phyloP scores from a whole-genome alignment of 495 filamentous ascomycete species.

The Cetradonia linearis region DNA sequence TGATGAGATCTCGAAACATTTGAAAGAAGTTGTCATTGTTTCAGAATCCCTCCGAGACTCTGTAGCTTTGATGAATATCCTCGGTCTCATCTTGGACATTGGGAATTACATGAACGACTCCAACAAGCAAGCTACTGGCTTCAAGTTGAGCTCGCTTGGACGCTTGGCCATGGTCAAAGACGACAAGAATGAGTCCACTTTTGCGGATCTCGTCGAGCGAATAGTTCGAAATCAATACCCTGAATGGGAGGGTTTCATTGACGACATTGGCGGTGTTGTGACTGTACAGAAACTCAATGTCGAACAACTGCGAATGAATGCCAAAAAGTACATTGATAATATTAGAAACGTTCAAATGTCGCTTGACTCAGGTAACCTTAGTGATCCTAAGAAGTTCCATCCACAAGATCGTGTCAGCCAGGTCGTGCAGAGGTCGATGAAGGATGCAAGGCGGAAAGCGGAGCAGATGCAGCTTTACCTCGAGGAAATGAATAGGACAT shows the following conservation, averaged over 20 bases:
- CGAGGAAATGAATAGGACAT: constrained; percentile 82
- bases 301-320: constrained; percentile 78
- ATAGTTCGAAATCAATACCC: constrained; percentile 94
- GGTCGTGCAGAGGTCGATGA: constrained; percentile 87
- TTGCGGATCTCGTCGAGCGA: constrained; percentile 93
- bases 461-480: constrained; percentile 92
- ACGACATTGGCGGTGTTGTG: constrained; percentile 76
- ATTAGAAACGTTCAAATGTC: constrained; percentile 86
- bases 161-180: constrained; percentile 96
- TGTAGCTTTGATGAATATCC: constrained; percentile 85
- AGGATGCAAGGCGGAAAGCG: constrained; percentile 89
- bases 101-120: constrained; percentile 99
- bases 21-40: constrained; percentile 71
- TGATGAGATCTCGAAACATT: constrained; percentile 73
- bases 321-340: constrained; percentile 90
- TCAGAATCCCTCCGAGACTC: constrained; percentile 86
- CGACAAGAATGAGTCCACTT: constrained; percentile 93
- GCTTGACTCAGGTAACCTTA: constrained; percentile 87
- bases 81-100: constrained; percentile 91
- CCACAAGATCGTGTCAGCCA: constrained; percentile 91
- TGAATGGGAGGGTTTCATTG: constrained; percentile 81
- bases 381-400: constrained; percentile 95
- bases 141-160: constrained; percentile 94
- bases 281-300: constrained; percentile 88
- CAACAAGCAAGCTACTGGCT: constrained; percentile 94